phyloP scores from a whole-genome alignment of 78 protist genomes.

The Dictyostelium citrinum region DNA sequence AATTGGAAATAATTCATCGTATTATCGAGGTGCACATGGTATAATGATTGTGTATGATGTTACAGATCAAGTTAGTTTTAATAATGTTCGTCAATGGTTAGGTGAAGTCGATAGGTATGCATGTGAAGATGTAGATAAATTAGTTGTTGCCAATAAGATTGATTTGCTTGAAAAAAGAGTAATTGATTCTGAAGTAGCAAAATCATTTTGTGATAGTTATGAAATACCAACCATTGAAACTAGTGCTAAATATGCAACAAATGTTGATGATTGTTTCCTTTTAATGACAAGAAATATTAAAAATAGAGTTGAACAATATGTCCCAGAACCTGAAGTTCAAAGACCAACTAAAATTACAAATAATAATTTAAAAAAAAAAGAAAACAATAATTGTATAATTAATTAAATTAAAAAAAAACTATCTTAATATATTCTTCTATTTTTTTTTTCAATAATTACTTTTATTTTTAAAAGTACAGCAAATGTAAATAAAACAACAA shows the following conservation, averaged over 20 bases:
- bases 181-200: background rate
- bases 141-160: background rate
- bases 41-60: background rate
- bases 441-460: no score
- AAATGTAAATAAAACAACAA: no score
- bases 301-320: slow-evolving; percentile 33
- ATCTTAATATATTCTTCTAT: no score
- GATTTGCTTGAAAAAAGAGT: background rate
- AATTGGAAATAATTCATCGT: background rate
- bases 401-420: background rate
- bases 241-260: slow-evolving; percentile 83
- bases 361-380: background rate
- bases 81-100: background rate
- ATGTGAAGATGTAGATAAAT: background rate
- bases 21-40: background rate
- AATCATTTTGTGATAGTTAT: background rate
- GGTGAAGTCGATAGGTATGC: background rate
- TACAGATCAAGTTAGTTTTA: background rate
- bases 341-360: background rate
- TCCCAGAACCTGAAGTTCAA: background rate
- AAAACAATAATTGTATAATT: background rate
- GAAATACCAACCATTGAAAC: background rate
- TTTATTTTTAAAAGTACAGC: no score
- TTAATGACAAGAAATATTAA: slow-evolving; percentile 95
- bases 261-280: slow-evolving; percentile 97